These are phyloP conservation scores for Boletus rubroflammeus DNA, from an alignment of 768 basidiomycete genomes.

Conservation along the genomic window DNA sequence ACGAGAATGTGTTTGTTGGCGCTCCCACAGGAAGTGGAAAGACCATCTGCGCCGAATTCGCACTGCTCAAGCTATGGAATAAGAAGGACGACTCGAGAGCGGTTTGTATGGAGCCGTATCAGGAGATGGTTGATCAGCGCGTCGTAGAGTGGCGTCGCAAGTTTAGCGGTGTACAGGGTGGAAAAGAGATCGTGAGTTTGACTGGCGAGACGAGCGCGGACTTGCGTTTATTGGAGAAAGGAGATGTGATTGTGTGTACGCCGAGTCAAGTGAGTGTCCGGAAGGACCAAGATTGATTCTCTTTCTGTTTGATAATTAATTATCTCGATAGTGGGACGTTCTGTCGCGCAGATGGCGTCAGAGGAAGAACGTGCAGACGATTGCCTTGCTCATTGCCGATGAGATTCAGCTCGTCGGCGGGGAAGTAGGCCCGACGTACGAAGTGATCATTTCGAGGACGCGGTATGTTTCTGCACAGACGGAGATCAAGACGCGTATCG, in stretches of 20 bases:
- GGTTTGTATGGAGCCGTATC: constrained; percentile 94
- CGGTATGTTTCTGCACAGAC: constrained; percentile 95
- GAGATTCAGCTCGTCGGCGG: constrained; percentile 95
- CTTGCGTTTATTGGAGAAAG: constrained; percentile 82
- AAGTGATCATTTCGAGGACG: constrained; percentile 94
- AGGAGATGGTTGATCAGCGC: constrained; percentile 93
- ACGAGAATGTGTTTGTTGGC: constrained; percentile 95
- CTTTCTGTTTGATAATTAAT: background rate
- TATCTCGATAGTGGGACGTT: constrained; percentile 77
- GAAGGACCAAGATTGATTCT: no score
- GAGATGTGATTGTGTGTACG: constrained; percentile 92
- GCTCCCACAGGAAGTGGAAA: constrained; percentile 97
- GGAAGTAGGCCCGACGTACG: constrained; percentile 93
- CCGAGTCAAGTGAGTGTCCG: constrained; percentile 67
- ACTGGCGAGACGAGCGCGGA: constrained; percentile 96
- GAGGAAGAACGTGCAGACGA: constrained; percentile 91
- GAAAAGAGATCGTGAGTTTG: constrained; percentile 90
- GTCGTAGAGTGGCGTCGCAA: constrained; percentile 87
- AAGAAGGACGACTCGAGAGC: constrained; percentile 78
- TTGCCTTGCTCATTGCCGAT: constrained; percentile 91
- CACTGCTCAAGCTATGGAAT: constrained; percentile 91
- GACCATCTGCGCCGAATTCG: constrained; percentile 97
- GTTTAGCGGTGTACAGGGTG: constrained; percentile 78
- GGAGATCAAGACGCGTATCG: constrained; percentile 87
- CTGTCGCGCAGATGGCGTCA: constrained; percentile 94